These are phyloP conservation scores for Mallotus repandus DNA, from an alignment of 441 rosid species.

Conservation along the genomic window DNA sequence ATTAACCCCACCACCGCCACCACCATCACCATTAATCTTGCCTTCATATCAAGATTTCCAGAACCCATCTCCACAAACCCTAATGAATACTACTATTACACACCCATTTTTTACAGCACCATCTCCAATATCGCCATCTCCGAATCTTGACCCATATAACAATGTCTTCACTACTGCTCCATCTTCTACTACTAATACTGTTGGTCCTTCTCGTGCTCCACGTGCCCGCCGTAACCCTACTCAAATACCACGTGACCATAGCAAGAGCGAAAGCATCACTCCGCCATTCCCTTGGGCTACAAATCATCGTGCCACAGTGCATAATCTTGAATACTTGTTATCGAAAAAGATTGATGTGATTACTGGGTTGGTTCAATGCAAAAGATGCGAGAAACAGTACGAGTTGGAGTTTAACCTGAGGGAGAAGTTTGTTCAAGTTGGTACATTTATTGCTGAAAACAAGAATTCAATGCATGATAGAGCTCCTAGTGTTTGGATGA, in stretches of 20 bases:
- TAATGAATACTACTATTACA: too few relatives aligned
- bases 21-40: too few relatives aligned
- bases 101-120: too few relatives aligned
- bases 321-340: slow-evolving; percentile 31
- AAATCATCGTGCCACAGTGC: slow-evolving; percentile 40
- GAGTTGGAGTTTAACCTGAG: slow-evolving; percentile 43
- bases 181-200: background rate
- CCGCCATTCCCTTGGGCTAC: slow-evolving; percentile 74
- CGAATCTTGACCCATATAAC: too few relatives aligned
- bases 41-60: too few relatives aligned
- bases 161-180: too few relatives aligned
- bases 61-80: too few relatives aligned
- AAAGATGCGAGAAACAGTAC: slow-evolving; percentile 43
- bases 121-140: too few relatives aligned
- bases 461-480: slow-evolving; percentile 46
- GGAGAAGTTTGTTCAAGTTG: slow-evolving; percentile 47
- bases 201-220: background rate
- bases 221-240: slow-evolving; percentile 36
- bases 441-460: slow-evolving; percentile 36
- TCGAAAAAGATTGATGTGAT: slow-evolving; percentile 32
- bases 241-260: slow-evolving; percentile 24
- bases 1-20: too few relatives aligned
- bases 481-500: slow-evolving; percentile 58
- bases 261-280: slow-evolving; percentile 33
- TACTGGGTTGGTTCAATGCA: slow-evolving; percentile 55